Conservation (phyloP, 306 rosid genomes). For the Rubus idaeus region DNA sequence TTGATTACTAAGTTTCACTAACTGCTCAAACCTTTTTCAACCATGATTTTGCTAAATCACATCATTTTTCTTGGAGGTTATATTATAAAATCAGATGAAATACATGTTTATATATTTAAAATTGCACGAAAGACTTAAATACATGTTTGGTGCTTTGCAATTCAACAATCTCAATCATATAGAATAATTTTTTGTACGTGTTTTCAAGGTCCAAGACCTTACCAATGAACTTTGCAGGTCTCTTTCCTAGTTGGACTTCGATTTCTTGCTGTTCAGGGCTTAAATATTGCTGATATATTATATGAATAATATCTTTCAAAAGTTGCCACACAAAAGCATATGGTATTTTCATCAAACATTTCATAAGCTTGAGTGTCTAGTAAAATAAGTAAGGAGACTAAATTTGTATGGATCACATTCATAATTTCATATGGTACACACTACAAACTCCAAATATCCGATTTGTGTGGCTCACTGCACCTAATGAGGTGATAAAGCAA, state of each 20-base stretch:
- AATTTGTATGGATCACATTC: background rate
- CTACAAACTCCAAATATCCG: background rate
- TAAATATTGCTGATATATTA: background rate
- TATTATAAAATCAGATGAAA: background rate
- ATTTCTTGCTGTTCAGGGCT: background rate
- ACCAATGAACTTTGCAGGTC: background rate
- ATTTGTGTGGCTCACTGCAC: conserved; percentile 9
- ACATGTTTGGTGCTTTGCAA: background rate
- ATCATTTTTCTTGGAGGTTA: background rate
- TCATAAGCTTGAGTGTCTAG: background rate
- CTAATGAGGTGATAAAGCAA: background rate
- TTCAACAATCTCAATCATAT: background rate
- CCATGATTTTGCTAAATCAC: background rate
- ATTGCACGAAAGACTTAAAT: background rate
- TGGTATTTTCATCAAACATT: background rate
- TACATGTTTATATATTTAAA: background rate
- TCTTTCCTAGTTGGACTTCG: background rate
- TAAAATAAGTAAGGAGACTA: background rate
- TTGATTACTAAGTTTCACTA: background rate
- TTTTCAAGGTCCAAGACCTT: background rate
- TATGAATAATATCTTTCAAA: background rate
- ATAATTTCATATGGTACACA: background rate
- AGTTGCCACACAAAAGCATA: background rate
- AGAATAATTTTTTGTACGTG: background rate
- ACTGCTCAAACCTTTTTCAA: background rate